These are phyloP conservation scores for Seiridium unicorne DNA, from an alignment of 2,329 filamentous ascomycete species.

Conservation along the genomic window DNA sequence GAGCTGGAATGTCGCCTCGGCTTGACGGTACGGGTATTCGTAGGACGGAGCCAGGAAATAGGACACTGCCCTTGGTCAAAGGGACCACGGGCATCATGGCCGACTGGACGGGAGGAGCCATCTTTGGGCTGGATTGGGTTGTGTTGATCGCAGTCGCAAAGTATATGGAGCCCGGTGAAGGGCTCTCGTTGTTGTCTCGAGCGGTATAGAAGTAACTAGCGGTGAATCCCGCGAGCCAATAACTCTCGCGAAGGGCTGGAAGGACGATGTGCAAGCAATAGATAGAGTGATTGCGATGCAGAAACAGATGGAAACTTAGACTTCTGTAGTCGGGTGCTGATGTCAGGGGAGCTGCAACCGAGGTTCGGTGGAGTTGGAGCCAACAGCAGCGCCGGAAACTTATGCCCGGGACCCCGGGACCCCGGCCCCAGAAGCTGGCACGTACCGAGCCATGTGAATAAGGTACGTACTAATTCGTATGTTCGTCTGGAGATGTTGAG, in stretches of 20 bases:
- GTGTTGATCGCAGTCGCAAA: background rate
- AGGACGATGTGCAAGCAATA: background rate
- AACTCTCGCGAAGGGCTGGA: background rate
- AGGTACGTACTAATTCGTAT: no score
- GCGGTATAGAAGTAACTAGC: no score
- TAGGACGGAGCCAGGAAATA: slow-evolving; percentile 82
- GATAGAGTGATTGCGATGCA: background rate
- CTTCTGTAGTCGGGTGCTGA: slow-evolving; percentile 1
- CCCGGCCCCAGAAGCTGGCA: background rate
- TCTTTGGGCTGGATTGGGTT: slow-evolving; percentile 13
- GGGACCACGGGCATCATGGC: slow-evolving; percentile 73
- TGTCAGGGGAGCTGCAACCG: slow-evolving; percentile 1
- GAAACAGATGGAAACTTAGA: background rate
- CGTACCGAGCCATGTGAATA: no score
- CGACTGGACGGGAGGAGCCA: slow-evolving; percentile 32
- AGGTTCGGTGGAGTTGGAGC: background rate
- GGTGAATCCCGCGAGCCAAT: no score
- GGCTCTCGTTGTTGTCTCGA: background rate
- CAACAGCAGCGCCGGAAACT: background rate
- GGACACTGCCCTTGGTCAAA: slow-evolving; percentile 74
- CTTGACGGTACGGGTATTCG: slow-evolving; percentile 77
- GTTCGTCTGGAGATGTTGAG: no score
- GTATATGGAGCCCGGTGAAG: background rate
- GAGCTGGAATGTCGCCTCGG: slow-evolving; percentile 83
- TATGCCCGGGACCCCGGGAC: background rate